Evolutionary conservation across 2,329 filamentous ascomycete genomes (phyloP).

Genomic region (Epichloe festucae): DNA sequence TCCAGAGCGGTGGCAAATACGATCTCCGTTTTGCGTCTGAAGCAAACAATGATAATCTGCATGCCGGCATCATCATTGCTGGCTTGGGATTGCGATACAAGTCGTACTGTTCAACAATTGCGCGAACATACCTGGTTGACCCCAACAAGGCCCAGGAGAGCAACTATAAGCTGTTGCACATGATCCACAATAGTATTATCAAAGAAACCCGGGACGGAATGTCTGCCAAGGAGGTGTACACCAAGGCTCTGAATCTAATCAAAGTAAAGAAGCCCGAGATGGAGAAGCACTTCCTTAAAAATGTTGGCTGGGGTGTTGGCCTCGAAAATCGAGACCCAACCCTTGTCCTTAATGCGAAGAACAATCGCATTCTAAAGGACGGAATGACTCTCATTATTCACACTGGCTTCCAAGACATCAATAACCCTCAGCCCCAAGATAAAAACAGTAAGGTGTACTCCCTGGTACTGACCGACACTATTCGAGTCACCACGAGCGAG

Average conservation of each 20-base stretch:
- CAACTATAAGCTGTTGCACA: constrained; percentile 80
- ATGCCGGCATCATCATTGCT: constrained; percentile 87
- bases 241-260: constrained; percentile 68
- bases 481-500: constrained; percentile 70
- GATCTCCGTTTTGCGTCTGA: constrained; percentile 72
- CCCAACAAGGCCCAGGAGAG: constrained; percentile 92
- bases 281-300: constrained; percentile 89
- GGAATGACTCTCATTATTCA: constrained; percentile 94
- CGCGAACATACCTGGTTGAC: constrained; percentile 89
- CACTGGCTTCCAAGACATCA: constrained; percentile 79
- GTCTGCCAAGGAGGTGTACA: constrained; percentile 78
- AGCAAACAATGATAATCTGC: constrained; percentile 68
- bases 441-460: constrained; percentile 85
- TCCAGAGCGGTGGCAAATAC: constrained; percentile 93
- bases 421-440: constrained; percentile 76
- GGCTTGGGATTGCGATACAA: constrained; percentile 89
- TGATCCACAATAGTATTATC: constrained; percentile 77
- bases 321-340: constrained; percentile 81
- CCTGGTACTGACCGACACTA: constrained; percentile 83
- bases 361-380: constrained; percentile 69
- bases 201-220: constrained; percentile 84
- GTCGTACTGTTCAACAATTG: constrained; percentile 86
- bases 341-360: constrained; percentile 78
- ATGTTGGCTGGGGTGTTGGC: constrained; percentile 81
- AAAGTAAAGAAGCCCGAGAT: constrained; percentile 88